Base-by-base conservation (phyloP, 768 basidiomycete species). In the Tricholoma bakamatsutake region DNA sequence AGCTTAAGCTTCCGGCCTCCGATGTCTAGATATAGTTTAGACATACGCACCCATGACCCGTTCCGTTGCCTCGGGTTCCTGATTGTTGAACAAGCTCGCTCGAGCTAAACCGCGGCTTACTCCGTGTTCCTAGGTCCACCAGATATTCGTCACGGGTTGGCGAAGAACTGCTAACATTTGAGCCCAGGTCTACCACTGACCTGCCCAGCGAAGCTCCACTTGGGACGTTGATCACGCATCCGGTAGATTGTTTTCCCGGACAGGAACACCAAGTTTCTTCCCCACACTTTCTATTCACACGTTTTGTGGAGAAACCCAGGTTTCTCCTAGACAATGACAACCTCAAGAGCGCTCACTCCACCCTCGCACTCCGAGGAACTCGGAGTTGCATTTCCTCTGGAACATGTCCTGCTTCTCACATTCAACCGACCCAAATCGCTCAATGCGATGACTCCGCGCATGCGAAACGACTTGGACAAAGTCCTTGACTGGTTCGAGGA, bases 401-500 rank as follows among this genome's bases (percentile, higher is more conserved):
- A 71, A 1, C 75, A 76, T 65, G 69, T 77, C 9, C 60, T 76
- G 24, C 67, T 74, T 35, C 64, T 78, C 49, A 72, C 71, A 1
- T 64, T 78, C 56, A 93, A 93, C 69, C 77, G 90, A 6, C 89
- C 90, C 0, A 74, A 76, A 52, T 67, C 77, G 5, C 79, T 90
- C 65, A 93, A 94, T 63, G 88, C 92, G 1, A 80, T 93, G 76
- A 82, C 82, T 0, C 79, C 80, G 6, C 71, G 68, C 5, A 82
- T 91, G 77, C 62, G 71, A 13, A 59, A 66, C 1, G 85, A 85
- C 66, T 65, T 90, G 27, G 68, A 75, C 35, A 58, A 50, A 1
- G 63, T 86, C 4, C 66, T 91, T 30, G 74, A 81, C 57, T 91
- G 88, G 88, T 90, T 91, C 62, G 87, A 90, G 59, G 70, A 78